Conservation (phyloP, 257 asterid species). For the Fraxinus quadrangulata region DNA sequence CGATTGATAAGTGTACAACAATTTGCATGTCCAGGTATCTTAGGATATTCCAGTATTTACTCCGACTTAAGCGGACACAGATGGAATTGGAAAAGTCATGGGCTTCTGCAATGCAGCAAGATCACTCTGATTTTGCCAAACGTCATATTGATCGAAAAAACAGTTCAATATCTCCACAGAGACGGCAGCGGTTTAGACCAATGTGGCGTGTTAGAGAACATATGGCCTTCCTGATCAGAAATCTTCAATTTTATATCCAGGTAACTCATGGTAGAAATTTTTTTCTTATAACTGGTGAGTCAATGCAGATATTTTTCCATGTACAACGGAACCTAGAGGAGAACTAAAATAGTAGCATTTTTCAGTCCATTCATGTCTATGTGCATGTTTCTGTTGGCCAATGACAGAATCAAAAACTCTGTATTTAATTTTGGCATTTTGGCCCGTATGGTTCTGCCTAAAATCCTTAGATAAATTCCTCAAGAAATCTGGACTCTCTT, state of each 20-base stretch:
- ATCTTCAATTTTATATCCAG: conserved; percentile 95
- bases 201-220: conserved; percentile 99
- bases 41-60: conserved; percentile 89
- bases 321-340: background rate
- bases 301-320: background rate
- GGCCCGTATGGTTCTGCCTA: background rate
- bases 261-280: conserved; percentile 35
- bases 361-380: background rate
- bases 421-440: background rate
- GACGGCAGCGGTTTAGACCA: conserved; percentile 73
- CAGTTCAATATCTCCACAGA: conserved; percentile 64
- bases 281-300: conserved; percentile 17
- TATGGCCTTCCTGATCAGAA: conserved; percentile 96
- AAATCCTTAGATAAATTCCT: background rate
- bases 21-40: conserved; percentile 63
- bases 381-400: background rate
- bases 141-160: conserved; percentile 44
- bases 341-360: background rate
- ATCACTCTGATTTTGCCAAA: conserved; percentile 77
- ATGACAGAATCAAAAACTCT: background rate
- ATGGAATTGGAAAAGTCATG: conserved; percentile 97
- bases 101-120: conserved; percentile 97
- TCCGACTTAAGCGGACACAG: conserved; percentile 86
- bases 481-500: background rate
- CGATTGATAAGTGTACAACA: conserved; percentile 27